These are phyloP conservation scores for Falciphora oryzae DNA, from an alignment of 2,329 filamentous ascomycete species.

Conservation along the genomic window DNA sequence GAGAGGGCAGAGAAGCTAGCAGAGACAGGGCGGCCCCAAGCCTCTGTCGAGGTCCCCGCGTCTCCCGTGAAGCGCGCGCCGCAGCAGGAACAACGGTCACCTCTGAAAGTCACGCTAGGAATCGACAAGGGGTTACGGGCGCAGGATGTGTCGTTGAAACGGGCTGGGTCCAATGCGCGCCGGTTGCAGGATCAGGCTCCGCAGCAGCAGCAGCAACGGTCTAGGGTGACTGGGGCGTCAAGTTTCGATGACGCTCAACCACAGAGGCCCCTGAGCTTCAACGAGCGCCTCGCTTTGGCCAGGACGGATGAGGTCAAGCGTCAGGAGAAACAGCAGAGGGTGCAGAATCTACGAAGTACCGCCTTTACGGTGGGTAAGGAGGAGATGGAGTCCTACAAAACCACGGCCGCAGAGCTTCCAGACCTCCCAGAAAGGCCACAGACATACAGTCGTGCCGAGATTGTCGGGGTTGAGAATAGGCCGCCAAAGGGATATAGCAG, in stretches of 20 bases:
- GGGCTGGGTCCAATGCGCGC: constrained; percentile 16
- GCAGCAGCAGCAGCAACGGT: constrained; percentile 21
- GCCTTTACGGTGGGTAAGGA: constrained; percentile 52
- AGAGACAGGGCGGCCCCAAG: neutral
- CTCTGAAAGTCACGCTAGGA: constrained; percentile 72
- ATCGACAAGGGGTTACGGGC: constrained; percentile 84
- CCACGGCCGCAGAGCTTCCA: constrained; percentile 49
- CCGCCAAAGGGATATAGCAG: neutral
- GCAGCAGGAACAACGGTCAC: constrained; percentile 53
- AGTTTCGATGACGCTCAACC: constrained; percentile 13
- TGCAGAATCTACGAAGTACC: constrained; percentile 46
- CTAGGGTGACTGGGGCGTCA: neutral
- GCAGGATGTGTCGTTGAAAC: constrained; percentile 75
- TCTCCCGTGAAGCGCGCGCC: constrained; percentile 58
- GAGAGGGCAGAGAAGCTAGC: neutral
- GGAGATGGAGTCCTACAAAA: constrained; percentile 56
- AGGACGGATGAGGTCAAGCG: constrained; percentile 49
- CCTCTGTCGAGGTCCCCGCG: constrained; percentile 64
- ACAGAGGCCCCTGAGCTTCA: constrained; percentile 59
- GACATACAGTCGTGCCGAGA: constrained; percentile 58
- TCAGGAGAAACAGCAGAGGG: constrained; percentile 44
- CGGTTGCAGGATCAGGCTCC: constrained; percentile 9
- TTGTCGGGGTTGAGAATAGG: constrained; percentile 36
- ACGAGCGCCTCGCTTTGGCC: constrained; percentile 74
- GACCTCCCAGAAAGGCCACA: constrained; percentile 41